These are phyloP conservation scores for Lactifluus pinguis DNA, from an alignment of 768 basidiomycete species.

Conservation along the genomic window DNA sequence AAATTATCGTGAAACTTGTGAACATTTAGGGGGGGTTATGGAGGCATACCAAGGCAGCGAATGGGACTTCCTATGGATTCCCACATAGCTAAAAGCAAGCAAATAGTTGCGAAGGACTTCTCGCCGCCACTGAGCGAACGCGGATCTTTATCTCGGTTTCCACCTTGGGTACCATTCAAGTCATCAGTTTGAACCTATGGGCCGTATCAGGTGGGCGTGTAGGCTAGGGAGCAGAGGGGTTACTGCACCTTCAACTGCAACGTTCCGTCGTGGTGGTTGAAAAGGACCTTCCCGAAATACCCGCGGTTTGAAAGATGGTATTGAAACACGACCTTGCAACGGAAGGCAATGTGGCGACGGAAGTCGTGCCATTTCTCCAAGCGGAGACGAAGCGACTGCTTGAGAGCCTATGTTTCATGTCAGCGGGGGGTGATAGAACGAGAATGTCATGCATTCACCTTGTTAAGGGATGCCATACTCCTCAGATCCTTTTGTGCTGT, in stretches of 20 bases:
- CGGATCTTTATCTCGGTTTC: conserved; percentile 65
- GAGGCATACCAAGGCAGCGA: conserved; percentile 67
- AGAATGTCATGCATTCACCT: conserved; percentile 33
- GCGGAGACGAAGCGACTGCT: conserved; percentile 54
- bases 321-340: conserved; percentile 76
- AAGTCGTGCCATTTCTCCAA: conserved; percentile 78
- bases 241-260: conserved; percentile 51
- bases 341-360: conserved; percentile 79
- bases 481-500: conserved; percentile 54
- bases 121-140: conserved; percentile 87
- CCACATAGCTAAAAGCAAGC: conserved; percentile 90
- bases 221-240: not conserved
- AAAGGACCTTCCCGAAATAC: conserved; percentile 82
- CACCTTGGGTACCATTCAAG: conserved; percentile 50
- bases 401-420: conserved; percentile 44
- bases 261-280: conserved; percentile 63
- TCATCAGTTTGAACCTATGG: conserved; percentile 77
- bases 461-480: conserved; percentile 55
- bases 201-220: not conserved
- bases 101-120: conserved; percentile 95
- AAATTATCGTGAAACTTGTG: conserved; percentile 1
- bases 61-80: conserved; percentile 91
- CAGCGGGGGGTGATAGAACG: not conserved
- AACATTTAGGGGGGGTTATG: not conserved
- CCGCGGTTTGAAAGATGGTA: conserved; percentile 78